Percentiles rank a stretch among this genome's conserved stretches.
Conservation (phyloP, 2,329 filamentous ascomycete genomes). For the Aspergillus hortae region DNA sequence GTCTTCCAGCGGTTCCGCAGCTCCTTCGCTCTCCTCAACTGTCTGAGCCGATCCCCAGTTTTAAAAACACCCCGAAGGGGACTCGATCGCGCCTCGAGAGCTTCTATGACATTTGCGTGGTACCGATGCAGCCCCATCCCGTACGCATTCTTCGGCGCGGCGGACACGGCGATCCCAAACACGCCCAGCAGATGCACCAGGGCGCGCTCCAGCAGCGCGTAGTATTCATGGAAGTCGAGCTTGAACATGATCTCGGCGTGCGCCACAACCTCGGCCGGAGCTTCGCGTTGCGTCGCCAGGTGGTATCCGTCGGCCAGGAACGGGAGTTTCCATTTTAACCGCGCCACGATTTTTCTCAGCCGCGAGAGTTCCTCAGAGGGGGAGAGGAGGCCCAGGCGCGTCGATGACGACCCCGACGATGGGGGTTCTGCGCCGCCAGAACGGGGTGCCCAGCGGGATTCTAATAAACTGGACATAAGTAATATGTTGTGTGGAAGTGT, state of each 20-base stretch:
- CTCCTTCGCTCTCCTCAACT: slow-evolving; percentile 64
- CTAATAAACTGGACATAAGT: slow-evolving; percentile 2
- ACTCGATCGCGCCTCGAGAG: slow-evolving; percentile 55
- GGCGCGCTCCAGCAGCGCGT: slow-evolving; percentile 67
- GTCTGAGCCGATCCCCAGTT: slow-evolving; percentile 51
- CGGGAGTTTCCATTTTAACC: slow-evolving; percentile 62
- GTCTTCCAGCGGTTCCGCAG: slow-evolving; percentile 71
- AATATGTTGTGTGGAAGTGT: neutral
- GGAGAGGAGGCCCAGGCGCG: slow-evolving; percentile 9
- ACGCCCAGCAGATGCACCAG: slow-evolving; percentile 65
- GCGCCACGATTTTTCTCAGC: slow-evolving; percentile 58
- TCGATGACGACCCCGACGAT: neutral
- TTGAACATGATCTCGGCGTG: slow-evolving; percentile 67
- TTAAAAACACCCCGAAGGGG: slow-evolving; percentile 59
- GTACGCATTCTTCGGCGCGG: neutral
- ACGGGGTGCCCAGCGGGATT: slow-evolving; percentile 6
- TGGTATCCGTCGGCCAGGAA: slow-evolving; percentile 57
- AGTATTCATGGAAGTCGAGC: slow-evolving; percentile 74
- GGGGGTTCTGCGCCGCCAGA: neutral
- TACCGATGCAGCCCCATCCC: slow-evolving; percentile 50
- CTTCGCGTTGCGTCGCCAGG: slow-evolving; percentile 43
- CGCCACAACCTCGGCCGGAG: slow-evolving; percentile 13
- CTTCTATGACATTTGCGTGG: slow-evolving; percentile 66
- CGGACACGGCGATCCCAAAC: slow-evolving; percentile 55
- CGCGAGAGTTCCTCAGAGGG: slow-evolving; percentile 49